These are phyloP conservation scores for Cutaneotrichosporon dermatis DNA, from an alignment of 1,284 basidiomycete genomes.

Conservation along the genomic window DNA sequence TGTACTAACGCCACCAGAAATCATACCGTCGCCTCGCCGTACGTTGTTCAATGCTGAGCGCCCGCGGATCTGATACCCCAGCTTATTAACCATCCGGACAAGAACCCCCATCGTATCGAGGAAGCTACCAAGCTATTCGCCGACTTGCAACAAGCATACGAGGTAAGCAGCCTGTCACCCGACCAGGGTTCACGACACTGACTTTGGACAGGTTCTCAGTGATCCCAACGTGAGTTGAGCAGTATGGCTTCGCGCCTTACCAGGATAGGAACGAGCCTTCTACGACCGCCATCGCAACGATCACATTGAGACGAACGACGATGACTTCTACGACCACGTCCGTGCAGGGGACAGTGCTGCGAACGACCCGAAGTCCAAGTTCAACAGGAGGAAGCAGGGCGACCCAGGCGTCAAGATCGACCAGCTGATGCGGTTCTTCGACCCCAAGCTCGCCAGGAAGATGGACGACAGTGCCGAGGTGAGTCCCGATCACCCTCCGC, in stretches of 20 bases:
- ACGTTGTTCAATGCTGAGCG: background rate
- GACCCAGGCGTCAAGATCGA: slow-evolving; percentile 74
- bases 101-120: slow-evolving; percentile 75
- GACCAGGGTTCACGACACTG: background rate
- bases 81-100: slow-evolving; percentile 83
- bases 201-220: slow-evolving; percentile 62
- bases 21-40: slow-evolving; percentile 74
- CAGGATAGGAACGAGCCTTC: slow-evolving; percentile 87
- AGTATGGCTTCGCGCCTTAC: slow-evolving; percentile 3
- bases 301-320: slow-evolving; percentile 76
- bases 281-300: slow-evolving; percentile 93
- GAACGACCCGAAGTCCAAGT: slow-evolving; percentile 51
- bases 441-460: slow-evolving; percentile 66
- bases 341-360: slow-evolving; percentile 56
- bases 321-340: slow-evolving; percentile 79
- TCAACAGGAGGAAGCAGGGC: slow-evolving; percentile 57
- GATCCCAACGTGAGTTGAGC: slow-evolving; percentile 73
- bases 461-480: slow-evolving; percentile 70
- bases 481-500: slow-evolving; percentile 24
- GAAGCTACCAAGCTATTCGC: slow-evolving; percentile 85
- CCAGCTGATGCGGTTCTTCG: slow-evolving; percentile 82
- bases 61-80: slow-evolving; percentile 7
- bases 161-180: slow-evolving; percentile 54
- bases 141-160: slow-evolving; percentile 87
- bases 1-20: slow-evolving; percentile 52